Percentiles rank a stretch among this genome's conserved stretches.
Conservation (phyloP, 805 yeast species). For the Nakazawaea populi region DNA sequence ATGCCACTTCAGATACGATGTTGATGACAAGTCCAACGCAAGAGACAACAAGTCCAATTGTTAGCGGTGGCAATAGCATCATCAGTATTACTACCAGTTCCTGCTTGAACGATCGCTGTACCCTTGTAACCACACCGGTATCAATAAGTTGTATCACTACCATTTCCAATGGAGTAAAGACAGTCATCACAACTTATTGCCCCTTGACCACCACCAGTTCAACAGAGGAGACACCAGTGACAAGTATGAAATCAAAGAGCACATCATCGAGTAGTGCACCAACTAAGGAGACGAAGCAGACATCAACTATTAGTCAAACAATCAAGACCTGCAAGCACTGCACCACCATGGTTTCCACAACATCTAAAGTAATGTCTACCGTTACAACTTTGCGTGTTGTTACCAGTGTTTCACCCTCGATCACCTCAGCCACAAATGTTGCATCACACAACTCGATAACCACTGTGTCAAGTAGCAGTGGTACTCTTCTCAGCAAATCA, state of each 20-base stretch:
- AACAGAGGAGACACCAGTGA: not conserved
- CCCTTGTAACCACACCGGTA: not conserved
- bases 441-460: too few relatives aligned
- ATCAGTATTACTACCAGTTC: not conserved
- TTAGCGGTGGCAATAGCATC: not conserved
- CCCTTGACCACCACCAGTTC: slow-evolving; percentile 1
- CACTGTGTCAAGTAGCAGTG: too few relatives aligned
- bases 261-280: too few relatives aligned
- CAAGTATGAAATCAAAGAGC: not conserved
- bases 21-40: not conserved
- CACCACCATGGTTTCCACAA: too few relatives aligned
- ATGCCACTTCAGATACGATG: not conserved
- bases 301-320: too few relatives aligned
- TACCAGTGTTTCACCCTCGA: too few relatives aligned
- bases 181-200: not conserved
- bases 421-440: too few relatives aligned
- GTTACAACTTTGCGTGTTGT: too few relatives aligned
- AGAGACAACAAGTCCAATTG: not conserved
- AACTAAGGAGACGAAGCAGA: too few relatives aligned
- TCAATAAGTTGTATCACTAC: not conserved
- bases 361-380: too few relatives aligned
- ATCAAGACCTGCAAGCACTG: too few relatives aligned
- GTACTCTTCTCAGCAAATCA: too few relatives aligned
- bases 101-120: not conserved
- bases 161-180: not conserved